Conservation (phyloP, 1,284 basidiomycete species). For the Puccinia horiana region DNA sequence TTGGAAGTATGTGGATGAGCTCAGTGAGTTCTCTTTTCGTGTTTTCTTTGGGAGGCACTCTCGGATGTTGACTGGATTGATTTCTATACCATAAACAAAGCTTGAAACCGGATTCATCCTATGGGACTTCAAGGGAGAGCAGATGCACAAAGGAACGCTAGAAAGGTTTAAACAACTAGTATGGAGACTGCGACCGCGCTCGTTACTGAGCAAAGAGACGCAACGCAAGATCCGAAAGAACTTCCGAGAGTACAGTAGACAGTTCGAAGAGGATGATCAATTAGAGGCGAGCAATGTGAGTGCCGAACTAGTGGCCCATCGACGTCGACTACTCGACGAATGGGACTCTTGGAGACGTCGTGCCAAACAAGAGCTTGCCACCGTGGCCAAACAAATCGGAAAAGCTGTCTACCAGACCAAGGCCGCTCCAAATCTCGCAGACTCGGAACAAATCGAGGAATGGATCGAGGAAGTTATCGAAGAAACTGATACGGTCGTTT, state of each 20-base stretch:
- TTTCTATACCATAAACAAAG: slow-evolving; percentile 61
- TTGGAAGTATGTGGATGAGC: slow-evolving; percentile 92
- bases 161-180: slow-evolving; percentile 99
- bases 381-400: not conserved
- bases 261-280: slow-evolving; percentile 95
- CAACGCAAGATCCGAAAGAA: slow-evolving; percentile 86
- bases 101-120: slow-evolving; percentile 94
- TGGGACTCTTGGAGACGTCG: slow-evolving; percentile 87
- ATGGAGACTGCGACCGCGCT: slow-evolving; percentile 91
- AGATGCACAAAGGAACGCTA: slow-evolving; percentile 75
- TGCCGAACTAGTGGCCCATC: slow-evolving; percentile 85
- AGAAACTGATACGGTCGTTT: slow-evolving; percentile 56
- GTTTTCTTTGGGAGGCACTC: not conserved
- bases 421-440: not conserved
- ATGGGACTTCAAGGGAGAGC: slow-evolving; percentile 97
- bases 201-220: slow-evolving; percentile 82
- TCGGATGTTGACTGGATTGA: not conserved
- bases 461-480: slow-evolving; percentile 59
- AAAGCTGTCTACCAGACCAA: slow-evolving; percentile 23
- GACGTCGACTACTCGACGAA: slow-evolving; percentile 90
- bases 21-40: slow-evolving; percentile 66
- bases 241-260: slow-evolving; percentile 84
- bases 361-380: not conserved
- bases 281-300: slow-evolving; percentile 91
- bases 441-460: slow-evolving; percentile 57